phyloP scores from a whole-genome alignment of 2,329 filamentous ascomycete genomes.

The Claviceps maximensis region DNA sequence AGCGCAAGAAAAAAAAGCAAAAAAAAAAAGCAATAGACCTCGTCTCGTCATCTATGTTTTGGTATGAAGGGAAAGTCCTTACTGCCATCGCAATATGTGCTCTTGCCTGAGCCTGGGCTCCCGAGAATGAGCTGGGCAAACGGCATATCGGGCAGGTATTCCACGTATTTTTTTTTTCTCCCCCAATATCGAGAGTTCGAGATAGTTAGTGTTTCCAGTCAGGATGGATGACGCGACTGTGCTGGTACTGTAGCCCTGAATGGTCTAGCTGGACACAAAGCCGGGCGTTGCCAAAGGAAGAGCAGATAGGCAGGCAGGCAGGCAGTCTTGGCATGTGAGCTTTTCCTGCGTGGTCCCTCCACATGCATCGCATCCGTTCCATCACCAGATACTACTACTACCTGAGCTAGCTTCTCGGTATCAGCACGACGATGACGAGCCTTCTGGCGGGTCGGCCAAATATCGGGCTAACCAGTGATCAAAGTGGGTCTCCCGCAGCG shows the following conservation, averaged over 20 bases:
- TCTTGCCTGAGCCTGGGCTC: slow-evolving; percentile 92
- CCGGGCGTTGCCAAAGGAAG: neutral
- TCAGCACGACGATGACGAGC: neutral
- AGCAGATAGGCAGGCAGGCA: neutral
- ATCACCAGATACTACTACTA: no score
- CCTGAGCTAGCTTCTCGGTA: neutral
- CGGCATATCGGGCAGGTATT: slow-evolving; percentile 30
- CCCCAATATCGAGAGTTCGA: neutral
- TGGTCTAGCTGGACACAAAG: neutral
- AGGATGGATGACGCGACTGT: neutral
- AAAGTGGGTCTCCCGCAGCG: neutral
- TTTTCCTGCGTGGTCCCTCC: slow-evolving; percentile 6
- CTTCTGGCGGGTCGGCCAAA: neutral
- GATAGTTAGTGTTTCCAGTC: neutral
- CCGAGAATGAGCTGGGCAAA: slow-evolving; percentile 75
- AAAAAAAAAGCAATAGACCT: neutral
- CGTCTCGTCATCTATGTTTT: neutral
- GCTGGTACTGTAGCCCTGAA: neutral
- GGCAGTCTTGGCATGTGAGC: neutral
- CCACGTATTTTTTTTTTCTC: neutral
- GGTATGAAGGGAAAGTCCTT: slow-evolving; percentile 17
- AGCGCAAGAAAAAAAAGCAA: neutral
- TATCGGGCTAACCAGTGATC: neutral
- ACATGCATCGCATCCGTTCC: neutral
- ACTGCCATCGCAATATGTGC: slow-evolving; percentile 95